Base-by-base conservation (phyloP, 371 early-diverging fungal genomes). In the Rhizopus delemar region DNA sequence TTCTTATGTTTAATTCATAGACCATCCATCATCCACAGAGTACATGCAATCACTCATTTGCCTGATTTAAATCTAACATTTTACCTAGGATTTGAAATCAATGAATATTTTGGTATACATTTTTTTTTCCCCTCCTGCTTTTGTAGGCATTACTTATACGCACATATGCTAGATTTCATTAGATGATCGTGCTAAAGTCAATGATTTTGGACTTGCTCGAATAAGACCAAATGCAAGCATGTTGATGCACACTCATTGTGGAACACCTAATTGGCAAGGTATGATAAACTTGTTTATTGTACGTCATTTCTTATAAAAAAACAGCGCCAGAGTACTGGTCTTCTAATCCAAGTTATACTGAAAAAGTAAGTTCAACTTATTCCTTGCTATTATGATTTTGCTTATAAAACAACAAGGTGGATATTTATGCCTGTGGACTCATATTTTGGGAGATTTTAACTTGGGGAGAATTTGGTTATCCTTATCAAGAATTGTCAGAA, bases 371-470 rank as follows among this genome's bases (percentile, higher is more conserved):
- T 73, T 69, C 6, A 52, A 39, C 22, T 33, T n/a, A 43, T 32
- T 45, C 32, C 28, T 11, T 9, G 32, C 41, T 13, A 16, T 15
- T 7, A 48, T 45, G 4, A 31, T 43, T 43, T 15, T 43, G 38
- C 5, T 38, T 38, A 38, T 38, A 38, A 41, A 22, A 22, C 2
- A 22, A 22, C 22, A 61, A 74, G 74, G 77, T 77, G 36, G 75
- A 75, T 70, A 74, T 86, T n/a, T 90, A 91, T 67, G 90, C 90
- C 9, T 87, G 89, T 59, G 90, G 85, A 5, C 62, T 90, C 53
- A 90, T 90, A 45, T 91, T 86, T 61, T 91, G 90, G 91, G 91
- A 91, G 68, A 89, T 91, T 54, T 51, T 91, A 55, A 85, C 83
- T 32, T 91, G 91, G 91, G 82, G 83, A 32, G 88, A 78, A 34